A percentile compares a stretch with the other conserved stretches of the same genome.
Evolutionary conservation across 1,284 basidiomycete genomes (phyloP).

Genomic region (Melampsora americana): DNA sequence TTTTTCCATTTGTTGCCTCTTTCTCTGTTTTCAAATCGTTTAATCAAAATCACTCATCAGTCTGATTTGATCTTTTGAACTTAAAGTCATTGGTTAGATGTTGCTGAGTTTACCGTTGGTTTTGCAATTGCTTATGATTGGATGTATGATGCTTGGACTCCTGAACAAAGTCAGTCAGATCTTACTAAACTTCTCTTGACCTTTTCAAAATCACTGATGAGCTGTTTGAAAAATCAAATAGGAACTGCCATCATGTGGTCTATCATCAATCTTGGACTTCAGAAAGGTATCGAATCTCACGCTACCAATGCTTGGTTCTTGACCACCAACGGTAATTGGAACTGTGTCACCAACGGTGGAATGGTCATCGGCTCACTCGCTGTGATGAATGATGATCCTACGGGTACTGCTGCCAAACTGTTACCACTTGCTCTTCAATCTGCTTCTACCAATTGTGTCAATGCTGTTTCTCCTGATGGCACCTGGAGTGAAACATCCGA

Average conservation of each 20-base stretch:
- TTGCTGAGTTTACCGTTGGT: slow-evolving; percentile 79
- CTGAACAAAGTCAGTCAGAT: slow-evolving; percentile 24
- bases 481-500: slow-evolving; percentile 94
- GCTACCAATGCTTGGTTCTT: slow-evolving; percentile 54
- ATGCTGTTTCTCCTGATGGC: slow-evolving; percentile 66
- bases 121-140: slow-evolving; percentile 93
- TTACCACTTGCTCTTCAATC: slow-evolving; percentile 69
- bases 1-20: no score
- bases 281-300: slow-evolving; percentile 49
- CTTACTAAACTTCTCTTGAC: background rate
- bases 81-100: slow-evolving; percentile 80
- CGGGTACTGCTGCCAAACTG: slow-evolving; percentile 67
- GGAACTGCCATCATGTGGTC: slow-evolving; percentile 66
- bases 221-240: slow-evolving; percentile 45
- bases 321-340: slow-evolving; percentile 77
- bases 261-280: slow-evolving; percentile 61
- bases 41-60: background rate
- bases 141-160: slow-evolving; percentile 78
- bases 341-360: slow-evolving; percentile 93
- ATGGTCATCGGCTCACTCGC: slow-evolving; percentile 84
- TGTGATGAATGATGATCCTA: slow-evolving; percentile 78
- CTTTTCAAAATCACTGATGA: background rate
- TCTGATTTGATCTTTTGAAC: slow-evolving; percentile 68
- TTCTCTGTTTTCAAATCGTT: no score
- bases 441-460: slow-evolving; percentile 74